A percentile compares a stretch with the other conserved stretches of the same genome.
These are phyloP conservation scores for Alternaria solani DNA, from an alignment of 2,329 filamentous ascomycete species.

Conservation along the genomic window DNA sequence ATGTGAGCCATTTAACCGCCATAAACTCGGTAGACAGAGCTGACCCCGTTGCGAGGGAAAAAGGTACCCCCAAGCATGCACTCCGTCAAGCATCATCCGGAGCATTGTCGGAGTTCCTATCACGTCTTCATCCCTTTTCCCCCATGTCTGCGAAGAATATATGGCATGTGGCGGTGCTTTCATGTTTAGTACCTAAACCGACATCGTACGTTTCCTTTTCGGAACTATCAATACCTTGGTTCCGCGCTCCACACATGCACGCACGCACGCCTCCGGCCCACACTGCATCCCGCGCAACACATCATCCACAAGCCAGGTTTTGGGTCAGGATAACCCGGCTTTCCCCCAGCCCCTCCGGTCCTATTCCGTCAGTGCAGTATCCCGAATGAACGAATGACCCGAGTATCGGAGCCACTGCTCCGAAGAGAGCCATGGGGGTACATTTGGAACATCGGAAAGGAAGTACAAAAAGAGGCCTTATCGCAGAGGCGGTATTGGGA, in stretches of 20 bases:
- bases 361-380: not conserved
- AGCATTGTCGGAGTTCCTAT: constrained; percentile 1
- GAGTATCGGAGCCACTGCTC: constrained; percentile 1
- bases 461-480: not conserved
- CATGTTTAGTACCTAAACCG: not conserved
- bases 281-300: constrained; percentile 6
- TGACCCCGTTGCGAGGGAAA: not conserved
- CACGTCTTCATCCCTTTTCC: not conserved
- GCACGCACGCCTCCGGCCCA: constrained; percentile 8
- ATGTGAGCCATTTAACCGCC: not conserved
- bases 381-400: constrained; percentile 3
- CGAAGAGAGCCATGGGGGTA: not conserved
- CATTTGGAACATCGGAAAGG: not conserved
- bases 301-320: constrained; percentile 7
- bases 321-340: constrained; percentile 10
- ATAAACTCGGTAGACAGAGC: not conserved
- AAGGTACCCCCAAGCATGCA: not conserved
- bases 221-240: constrained; percentile 7
- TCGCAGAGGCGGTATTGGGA: not conserved
- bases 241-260: constrained; percentile 7
- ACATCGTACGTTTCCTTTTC: constrained; percentile 6
- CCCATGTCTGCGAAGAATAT: not conserved
- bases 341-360: not conserved
- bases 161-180: constrained; percentile 18
- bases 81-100: not conserved